Base-by-base conservation (phyloP, 169 alveolate species). In the Babesia caballi region DNA sequence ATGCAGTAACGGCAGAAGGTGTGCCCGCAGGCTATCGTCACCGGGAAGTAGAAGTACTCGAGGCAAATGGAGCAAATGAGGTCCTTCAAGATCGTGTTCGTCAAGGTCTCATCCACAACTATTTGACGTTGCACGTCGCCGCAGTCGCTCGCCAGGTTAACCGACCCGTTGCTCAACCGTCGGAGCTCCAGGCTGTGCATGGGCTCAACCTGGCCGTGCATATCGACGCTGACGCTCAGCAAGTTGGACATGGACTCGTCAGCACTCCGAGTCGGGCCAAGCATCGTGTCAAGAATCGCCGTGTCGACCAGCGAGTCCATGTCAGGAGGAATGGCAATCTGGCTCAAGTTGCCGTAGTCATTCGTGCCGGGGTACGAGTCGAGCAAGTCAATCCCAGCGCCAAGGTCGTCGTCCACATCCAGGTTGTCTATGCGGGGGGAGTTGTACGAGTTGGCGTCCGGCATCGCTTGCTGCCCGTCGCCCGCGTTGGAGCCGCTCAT, bases 1-100 rank as follows among this genome's bases (percentile, higher is more conserved):
- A 90, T 93, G 83, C 96, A 92, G 71, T 93, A 93, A 40, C 97
- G 67, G 78, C 97, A 93, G 84, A 90, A 93, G 3, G 97, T 93
- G 74, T 93, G 97, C 19, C 97, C 97, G 61, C 97, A 93, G 28
- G 77, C 77, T 63, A 93, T 76, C 19, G 97, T 93, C 30, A 92
- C 96, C 6, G 97, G 97, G 63, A 91, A 72, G 66, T 85, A 85
- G 53, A 90, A 90, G 59, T 85, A 89, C 50, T 93, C 97, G 47
- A 93, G 83, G 52, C 97, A 93, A 27, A 93, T 91, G 28, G 97
- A 91, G 60, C 97, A 93, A 14, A 91, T 93, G 25, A 93, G 85
- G 74, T 93, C 97, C 54, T 82, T 60, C 67, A 59, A 44, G 33
- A 88, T 47, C 44, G 74, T 81, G 40, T 53, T 70, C 52, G 71